phyloP scores from a whole-genome alignment of 169 alveolate species.

The Cryptosporidium viatorum region DNA sequence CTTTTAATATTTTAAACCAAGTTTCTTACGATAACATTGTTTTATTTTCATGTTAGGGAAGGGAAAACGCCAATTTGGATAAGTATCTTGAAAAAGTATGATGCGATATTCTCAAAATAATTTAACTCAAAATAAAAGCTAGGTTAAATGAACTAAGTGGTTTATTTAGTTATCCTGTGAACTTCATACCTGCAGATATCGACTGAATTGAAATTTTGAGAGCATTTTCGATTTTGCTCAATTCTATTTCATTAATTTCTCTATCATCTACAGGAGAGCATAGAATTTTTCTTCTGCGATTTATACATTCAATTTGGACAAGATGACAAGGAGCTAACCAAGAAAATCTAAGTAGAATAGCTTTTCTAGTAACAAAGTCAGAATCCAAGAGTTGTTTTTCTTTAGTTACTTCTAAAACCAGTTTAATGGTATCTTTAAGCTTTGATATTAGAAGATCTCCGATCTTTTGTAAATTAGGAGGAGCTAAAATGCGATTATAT shows the following conservation, averaged over 20 bases:
- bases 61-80: not conserved
- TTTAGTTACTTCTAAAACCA: slow-evolving; percentile 64
- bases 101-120: not conserved
- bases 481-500: slow-evolving; percentile 51
- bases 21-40: not conserved
- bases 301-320: slow-evolving; percentile 71
- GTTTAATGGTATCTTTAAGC: slow-evolving; percentile 57
- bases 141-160: not conserved
- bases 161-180: slow-evolving; percentile 29
- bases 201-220: slow-evolving; percentile 72
- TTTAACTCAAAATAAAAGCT: not conserved
- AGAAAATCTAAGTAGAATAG: slow-evolving; percentile 62
- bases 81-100: no score
- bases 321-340: slow-evolving; percentile 75
- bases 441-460: slow-evolving; percentile 49
- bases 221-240: slow-evolving; percentile 65
- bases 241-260: slow-evolving; percentile 25
- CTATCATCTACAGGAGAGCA: not conserved
- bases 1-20: not conserved
- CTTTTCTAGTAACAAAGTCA: slow-evolving; percentile 72
- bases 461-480: slow-evolving; percentile 36
- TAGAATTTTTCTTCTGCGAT: slow-evolving; percentile 62
- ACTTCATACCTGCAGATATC: slow-evolving; percentile 67
- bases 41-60: no score
- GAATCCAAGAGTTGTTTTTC: slow-evolving; percentile 63